Evolutionary conservation across 768 basidiomycete genomes (phyloP).

Genomic region (Dendrothele bispora): DNA sequence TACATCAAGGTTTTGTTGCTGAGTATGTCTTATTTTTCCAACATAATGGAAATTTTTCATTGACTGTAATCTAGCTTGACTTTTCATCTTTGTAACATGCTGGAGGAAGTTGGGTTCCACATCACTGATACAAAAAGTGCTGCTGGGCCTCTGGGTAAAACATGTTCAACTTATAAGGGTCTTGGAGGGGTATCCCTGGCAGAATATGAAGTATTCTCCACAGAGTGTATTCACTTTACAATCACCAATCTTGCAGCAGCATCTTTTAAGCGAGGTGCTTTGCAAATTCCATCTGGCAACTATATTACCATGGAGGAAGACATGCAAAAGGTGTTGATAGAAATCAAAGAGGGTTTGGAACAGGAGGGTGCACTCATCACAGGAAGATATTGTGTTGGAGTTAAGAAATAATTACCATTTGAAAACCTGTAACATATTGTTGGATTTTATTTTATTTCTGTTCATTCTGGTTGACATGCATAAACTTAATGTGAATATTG

Average conservation of each 20-base stretch:
- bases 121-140: neutral
- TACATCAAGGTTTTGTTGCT: constrained; percentile 6
- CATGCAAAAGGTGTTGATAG: neutral
- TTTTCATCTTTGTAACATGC: neutral
- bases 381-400: too few species aligned
- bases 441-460: too few species aligned
- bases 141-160: neutral
- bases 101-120: neutral
- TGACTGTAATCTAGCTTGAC: neutral
- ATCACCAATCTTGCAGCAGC: neutral
- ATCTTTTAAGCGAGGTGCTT: neutral
- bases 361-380: neutral
- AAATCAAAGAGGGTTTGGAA: neutral
- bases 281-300: neutral
- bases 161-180: neutral
- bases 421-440: too few species aligned
- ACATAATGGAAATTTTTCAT: neutral
- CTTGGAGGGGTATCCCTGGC: constrained; percentile 2
- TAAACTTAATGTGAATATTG: too few species aligned
- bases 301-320: neutral
- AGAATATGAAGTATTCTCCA: neutral
- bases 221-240: neutral
- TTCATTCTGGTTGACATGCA: too few species aligned
- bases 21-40: constrained; percentile 6
- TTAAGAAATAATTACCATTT: too few species aligned